Conservation (phyloP, 2,329 filamentous ascomycete species). For the Ophiostoma sp. region DNA sequence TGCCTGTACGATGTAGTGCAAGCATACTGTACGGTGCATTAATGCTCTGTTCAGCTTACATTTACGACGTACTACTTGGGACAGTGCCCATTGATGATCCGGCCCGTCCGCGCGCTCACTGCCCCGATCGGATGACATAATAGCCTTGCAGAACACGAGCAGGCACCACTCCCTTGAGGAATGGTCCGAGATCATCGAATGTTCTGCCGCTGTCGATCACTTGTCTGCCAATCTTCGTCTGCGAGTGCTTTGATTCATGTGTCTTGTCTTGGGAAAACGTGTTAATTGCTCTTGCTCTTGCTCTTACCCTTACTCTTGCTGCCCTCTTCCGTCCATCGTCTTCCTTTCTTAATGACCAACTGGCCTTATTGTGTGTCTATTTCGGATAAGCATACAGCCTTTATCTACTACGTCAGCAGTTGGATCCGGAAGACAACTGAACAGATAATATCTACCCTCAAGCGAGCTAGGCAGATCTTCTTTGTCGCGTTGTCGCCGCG, state of each 20-base stretch:
- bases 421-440: background rate
- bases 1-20: background rate
- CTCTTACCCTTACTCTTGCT: too few relatives aligned
- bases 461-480: background rate
- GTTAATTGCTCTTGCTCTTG: background rate
- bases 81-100: background rate
- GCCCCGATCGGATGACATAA: constrained; percentile 5
- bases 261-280: background rate
- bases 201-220: constrained; percentile 12
- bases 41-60: too few relatives aligned
- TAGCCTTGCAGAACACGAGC: background rate
- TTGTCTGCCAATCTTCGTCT: background rate
- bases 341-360: background rate
- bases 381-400: background rate
- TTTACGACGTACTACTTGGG: background rate
- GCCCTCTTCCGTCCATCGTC: background rate
- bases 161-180: background rate
- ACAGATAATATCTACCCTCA: background rate
- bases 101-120: background rate
- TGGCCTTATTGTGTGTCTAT: background rate
- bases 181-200: constrained; percentile 10
- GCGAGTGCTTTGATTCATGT: background rate
- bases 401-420: background rate
- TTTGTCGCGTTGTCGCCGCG: background rate
- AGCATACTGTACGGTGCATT: background rate